Conservation (phyloP, 2,329 filamentous ascomycete genomes). For the Colletotrichum theobromicola region DNA sequence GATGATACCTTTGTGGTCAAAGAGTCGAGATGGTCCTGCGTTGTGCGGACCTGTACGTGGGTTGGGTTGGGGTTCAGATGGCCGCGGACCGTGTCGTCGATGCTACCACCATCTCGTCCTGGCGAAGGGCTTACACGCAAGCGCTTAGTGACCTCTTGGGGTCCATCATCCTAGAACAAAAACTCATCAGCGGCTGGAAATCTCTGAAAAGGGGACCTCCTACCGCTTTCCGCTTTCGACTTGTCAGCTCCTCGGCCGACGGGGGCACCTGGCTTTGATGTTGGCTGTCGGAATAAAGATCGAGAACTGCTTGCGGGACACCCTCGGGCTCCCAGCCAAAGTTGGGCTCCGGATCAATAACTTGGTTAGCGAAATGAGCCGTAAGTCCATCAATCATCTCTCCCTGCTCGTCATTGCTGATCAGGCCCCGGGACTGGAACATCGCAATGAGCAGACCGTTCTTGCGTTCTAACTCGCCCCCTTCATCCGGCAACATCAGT, state of each 20-base stretch:
- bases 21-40: constrained; percentile 35
- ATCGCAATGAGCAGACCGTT: constrained; percentile 44
- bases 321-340: constrained; percentile 53
- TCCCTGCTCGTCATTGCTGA: constrained; percentile 23
- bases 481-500: constrained; percentile 43
- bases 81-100: constrained; percentile 5
- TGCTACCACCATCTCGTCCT: neutral
- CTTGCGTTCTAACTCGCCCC: constrained; percentile 51
- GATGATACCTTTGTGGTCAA: constrained; percentile 41
- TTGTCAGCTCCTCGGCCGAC: constrained; percentile 3
- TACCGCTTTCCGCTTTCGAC: constrained; percentile 19
- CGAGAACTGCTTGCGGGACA: constrained; percentile 54
- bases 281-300: constrained; percentile 48
- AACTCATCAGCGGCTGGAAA: neutral
- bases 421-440: constrained; percentile 31
- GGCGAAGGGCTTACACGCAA: constrained; percentile 8
- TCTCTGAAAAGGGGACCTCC: neutral
- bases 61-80: constrained; percentile 9
- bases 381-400: constrained; percentile 47
- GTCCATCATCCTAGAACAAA: neutral
- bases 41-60: constrained; percentile 7
- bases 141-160: constrained; percentile 1
- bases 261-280: constrained; percentile 18
- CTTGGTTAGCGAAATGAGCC: constrained; percentile 48
- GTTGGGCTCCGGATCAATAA: constrained; percentile 42